These are phyloP conservation scores for Vitis hybrid DNA, from an alignment of 177 flowering plant species.

Conservation along the genomic window DNA sequence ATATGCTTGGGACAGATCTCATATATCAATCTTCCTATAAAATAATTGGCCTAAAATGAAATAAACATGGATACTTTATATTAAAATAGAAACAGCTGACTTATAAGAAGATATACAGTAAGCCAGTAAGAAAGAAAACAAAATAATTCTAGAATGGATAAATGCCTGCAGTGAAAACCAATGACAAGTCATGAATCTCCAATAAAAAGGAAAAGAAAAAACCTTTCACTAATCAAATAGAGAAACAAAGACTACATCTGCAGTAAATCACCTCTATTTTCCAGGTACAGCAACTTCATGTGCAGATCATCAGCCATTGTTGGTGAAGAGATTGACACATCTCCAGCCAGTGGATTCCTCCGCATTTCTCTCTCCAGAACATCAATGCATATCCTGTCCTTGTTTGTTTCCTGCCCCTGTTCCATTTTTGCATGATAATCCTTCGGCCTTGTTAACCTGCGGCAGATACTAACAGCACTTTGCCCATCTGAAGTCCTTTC, in stretches of 20 bases:
- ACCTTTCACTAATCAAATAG: background rate
- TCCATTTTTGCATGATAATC: conserved; percentile 54
- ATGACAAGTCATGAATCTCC: no score
- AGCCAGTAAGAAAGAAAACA: no score
- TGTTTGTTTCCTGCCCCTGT: conserved; percentile 63
- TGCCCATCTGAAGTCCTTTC: conserved; percentile 56
- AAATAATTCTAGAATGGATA: no score
- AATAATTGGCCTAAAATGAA: no score
- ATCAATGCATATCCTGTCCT: conserved; percentile 66
- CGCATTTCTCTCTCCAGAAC: conserved; percentile 64
- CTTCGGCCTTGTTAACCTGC: conserved; percentile 69
- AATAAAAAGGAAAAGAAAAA: no score
- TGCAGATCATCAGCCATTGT: conserved; percentile 49
- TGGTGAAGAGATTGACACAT: conserved; percentile 31
- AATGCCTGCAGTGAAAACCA: no score
- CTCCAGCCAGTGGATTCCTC: conserved; percentile 46
- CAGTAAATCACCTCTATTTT: conserved; percentile 55
- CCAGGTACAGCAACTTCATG: conserved; percentile 59
- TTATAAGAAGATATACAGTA: no score
- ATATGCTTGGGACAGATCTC: no score
- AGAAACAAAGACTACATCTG: background rate
- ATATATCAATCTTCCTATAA: no score
- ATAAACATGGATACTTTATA: no score
- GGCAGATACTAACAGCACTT: conserved; percentile 54
- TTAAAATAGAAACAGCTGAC: no score